Base-by-base conservation (phyloP, 257 asterid genomes). In the Solanum ahanhuiri region DNA sequence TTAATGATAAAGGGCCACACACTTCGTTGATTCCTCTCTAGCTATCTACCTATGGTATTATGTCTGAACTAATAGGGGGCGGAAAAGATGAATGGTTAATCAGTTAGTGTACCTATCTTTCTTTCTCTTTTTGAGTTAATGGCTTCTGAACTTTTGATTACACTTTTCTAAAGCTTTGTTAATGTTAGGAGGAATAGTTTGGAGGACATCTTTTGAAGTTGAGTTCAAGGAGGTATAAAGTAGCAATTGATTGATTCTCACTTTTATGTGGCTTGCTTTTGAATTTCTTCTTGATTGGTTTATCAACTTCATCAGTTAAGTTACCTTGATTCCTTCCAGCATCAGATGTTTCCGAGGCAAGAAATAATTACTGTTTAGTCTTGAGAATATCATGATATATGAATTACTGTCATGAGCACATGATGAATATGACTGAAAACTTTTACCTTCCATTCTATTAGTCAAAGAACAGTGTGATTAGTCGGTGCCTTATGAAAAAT, bases 81-180 rank as follows among this genome's bases (percentile, higher is more conserved):
- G 85, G 83, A 33, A 88, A 86, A 85, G 63, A 67, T 7, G 22
- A n/a, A 30, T 51, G 66, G 17, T 85, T 54, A 9, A 10, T 54
- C 22, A 37, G 83, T 43, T 82, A 60, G 82, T 82, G 58, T 43
- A 14, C 83, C 23, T 77, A 25, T 77, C 35, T 87, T 73, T 51
- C 30, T 41, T 23, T 60, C 34, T 51, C 25, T 34, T 76, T 81
- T 57, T 86, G 71, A 75, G 83, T 69, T 75, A 87, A 86, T 70
- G 88, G 82, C 75, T 83, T 30, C 48, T 58, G 86, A 84, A 30
- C 79, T 86, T 83, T 84, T 48, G 43, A 25, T 79, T 37, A 37
- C 86, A 87, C 90, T 82, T 87, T 86, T 6, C 57, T 84, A 84
- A 86, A 88, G 89, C 77, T 81, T 81, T 48, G 48, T 84, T 67